These are phyloP conservation scores for Cornus kousa DNA, from an alignment of 148 eudicot species.

Conservation along the genomic window DNA sequence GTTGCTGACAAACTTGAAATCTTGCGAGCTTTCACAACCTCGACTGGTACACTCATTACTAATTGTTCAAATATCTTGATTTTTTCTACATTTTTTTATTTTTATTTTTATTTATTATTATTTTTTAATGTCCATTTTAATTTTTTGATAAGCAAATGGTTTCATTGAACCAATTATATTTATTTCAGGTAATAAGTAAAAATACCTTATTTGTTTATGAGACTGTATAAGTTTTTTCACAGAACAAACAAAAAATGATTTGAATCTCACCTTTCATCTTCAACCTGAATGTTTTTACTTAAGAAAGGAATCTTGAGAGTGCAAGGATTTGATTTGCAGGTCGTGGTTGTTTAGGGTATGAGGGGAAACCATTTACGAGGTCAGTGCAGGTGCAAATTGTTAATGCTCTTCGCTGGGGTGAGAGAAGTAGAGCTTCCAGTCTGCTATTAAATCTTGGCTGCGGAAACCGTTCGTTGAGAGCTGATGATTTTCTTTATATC, in stretches of 20 bases:
- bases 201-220: background rate
- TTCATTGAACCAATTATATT: no score
- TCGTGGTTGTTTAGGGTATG: constrained; percentile 24
- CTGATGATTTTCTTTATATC: constrained; percentile 49
- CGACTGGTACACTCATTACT: constrained; percentile 9
- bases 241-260: background rate
- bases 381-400: constrained; percentile 51
- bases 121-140: no score
- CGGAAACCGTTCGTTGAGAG: constrained; percentile 23
- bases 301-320: constrained; percentile 8
- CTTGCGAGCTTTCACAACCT: constrained; percentile 31
- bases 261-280: background rate
- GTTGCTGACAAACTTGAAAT: constrained; percentile 21
- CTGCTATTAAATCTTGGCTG: constrained; percentile 46
- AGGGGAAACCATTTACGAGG: constrained; percentile 23
- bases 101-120: no score
- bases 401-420: constrained; percentile 66
- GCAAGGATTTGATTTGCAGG: constrained; percentile 32
- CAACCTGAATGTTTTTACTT: background rate
- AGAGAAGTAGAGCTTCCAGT: constrained; percentile 57
- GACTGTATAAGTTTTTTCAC: constrained; percentile 2
- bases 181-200: no score
- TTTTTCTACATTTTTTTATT: background rate
- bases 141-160: no score
- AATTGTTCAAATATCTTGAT: background rate